These are phyloP conservation scores for Lycium ferocissimum DNA, from an alignment of 257 asterid species.

Conservation along the genomic window DNA sequence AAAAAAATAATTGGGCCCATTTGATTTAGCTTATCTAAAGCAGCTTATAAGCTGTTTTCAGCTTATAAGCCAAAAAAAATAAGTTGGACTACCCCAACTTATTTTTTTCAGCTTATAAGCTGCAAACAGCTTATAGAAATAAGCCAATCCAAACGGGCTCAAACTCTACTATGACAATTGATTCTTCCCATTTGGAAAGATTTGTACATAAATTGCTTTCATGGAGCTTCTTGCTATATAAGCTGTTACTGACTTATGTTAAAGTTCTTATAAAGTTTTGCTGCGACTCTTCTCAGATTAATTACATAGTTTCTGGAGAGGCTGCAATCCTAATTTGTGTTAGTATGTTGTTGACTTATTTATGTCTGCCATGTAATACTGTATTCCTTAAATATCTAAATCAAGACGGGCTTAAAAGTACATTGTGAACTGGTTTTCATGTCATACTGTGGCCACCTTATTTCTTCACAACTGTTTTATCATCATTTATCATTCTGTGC, in stretches of 20 bases:
- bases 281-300: conserved; percentile 18
- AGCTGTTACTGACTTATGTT: neutral
- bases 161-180: neutral
- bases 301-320: neutral
- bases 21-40: no score
- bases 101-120: no score
- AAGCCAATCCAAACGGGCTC: no score
- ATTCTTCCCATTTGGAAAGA: conserved; percentile 17
- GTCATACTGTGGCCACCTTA: conserved; percentile 21
- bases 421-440: conserved; percentile 9
- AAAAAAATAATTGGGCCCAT: no score
- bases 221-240: neutral
- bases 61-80: no score
- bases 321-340: neutral
- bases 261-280: neutral
- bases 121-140: no score
- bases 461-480: neutral
- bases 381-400: neutral
- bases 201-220: neutral
- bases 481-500: conserved; percentile 11
- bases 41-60: no score
- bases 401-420: neutral
- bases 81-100: no score
- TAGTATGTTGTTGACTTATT: neutral
- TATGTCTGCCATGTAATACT: neutral